Percentiles rank a stretch among this genome's conserved stretches.
Evolutionary conservation across 495 filamentous ascomycete genomes (phyloP).

Genomic region (Chaetomium cochliodes): DNA sequence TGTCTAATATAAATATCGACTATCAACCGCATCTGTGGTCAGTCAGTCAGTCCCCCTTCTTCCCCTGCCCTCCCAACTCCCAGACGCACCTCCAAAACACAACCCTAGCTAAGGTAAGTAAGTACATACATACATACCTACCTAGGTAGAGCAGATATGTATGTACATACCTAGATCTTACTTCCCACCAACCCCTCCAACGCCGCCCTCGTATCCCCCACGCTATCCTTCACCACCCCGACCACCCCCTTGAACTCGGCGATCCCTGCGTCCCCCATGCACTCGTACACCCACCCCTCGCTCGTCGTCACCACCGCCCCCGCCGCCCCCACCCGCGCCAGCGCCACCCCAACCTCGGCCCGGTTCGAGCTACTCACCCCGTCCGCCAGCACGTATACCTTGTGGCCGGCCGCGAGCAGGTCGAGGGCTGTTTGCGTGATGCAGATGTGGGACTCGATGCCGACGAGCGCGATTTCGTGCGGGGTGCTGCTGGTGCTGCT

Average conservation of each 20-base stretch:
- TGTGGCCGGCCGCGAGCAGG: constrained; percentile 67
- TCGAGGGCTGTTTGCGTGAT: constrained; percentile 90
- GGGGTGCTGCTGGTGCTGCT: background rate
- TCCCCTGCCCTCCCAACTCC: no score
- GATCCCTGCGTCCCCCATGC: constrained; percentile 80
- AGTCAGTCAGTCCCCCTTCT: no score
- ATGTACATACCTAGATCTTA: constrained; percentile 49
- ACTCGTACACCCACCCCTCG: constrained; percentile 91
- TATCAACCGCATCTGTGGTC: no score
- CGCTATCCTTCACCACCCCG: constrained; percentile 74
- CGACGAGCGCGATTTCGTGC: constrained; percentile 62
- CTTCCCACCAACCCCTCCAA: constrained; percentile 64
- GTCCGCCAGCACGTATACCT: constrained; percentile 88
- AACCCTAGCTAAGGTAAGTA: no score
- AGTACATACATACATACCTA: no score
- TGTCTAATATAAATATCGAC: no score
- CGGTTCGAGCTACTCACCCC: constrained; percentile 82
- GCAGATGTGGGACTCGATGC: constrained; percentile 94
- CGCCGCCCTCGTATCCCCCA: constrained; percentile 60
- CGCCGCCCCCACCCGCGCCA: constrained; percentile 68
- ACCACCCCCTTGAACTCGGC: constrained; percentile 72
- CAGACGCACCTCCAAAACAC: no score
- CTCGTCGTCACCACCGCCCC: constrained; percentile 82
- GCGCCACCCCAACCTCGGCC: constrained; percentile 76
- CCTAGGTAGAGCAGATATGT: no score